phyloP scores from a whole-genome alignment of 768 basidiomycete genomes.

The Floccularia luteovirens region DNA sequence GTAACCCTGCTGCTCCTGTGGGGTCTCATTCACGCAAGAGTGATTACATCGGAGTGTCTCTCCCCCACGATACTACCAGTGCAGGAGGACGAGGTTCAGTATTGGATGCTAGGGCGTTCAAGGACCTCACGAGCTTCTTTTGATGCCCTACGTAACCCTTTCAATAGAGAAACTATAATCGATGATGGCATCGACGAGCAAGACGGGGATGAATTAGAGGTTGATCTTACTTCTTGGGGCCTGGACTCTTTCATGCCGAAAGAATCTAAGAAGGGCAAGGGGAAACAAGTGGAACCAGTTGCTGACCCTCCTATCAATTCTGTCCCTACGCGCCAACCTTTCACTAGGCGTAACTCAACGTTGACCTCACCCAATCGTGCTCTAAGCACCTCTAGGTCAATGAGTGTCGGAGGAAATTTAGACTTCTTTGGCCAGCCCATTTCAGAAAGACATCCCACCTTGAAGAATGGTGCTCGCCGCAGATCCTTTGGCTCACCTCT shows the following conservation, averaged over 20 bases:
- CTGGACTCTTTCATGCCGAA: conserved; percentile 71
- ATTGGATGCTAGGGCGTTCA: conserved; percentile 39
- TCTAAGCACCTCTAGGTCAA: conserved; percentile 43
- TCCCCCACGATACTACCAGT: conserved; percentile 50
- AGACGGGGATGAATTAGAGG: conserved; percentile 54
- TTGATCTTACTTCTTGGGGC: conserved; percentile 82
- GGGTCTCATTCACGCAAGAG: conserved; percentile 38
- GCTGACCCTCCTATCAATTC: conserved; percentile 31
- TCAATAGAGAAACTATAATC: conserved; percentile 53
- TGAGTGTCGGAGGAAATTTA: conserved; percentile 57
- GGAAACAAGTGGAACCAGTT: conserved; percentile 24
- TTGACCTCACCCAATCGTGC: conserved; percentile 24
- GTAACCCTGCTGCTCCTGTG: conserved; percentile 40
- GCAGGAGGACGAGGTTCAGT: conserved; percentile 38
- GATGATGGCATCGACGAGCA: conserved; percentile 47
- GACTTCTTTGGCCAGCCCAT: conserved; percentile 28
- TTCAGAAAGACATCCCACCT: neutral
- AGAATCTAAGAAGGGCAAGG: conserved; percentile 37
- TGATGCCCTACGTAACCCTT: conserved; percentile 66
- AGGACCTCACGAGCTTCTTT: conserved; percentile 51
- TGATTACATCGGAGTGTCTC: conserved; percentile 61
- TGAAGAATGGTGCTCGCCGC: conserved; percentile 26
- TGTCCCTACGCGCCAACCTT: conserved; percentile 34
- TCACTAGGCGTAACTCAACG: conserved; percentile 30
- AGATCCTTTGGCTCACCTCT: conserved; percentile 54